phyloP scores from a whole-genome alignment of 2,329 filamentous ascomycete genomes.

The Calonectria pseudoreteaudii region DNA sequence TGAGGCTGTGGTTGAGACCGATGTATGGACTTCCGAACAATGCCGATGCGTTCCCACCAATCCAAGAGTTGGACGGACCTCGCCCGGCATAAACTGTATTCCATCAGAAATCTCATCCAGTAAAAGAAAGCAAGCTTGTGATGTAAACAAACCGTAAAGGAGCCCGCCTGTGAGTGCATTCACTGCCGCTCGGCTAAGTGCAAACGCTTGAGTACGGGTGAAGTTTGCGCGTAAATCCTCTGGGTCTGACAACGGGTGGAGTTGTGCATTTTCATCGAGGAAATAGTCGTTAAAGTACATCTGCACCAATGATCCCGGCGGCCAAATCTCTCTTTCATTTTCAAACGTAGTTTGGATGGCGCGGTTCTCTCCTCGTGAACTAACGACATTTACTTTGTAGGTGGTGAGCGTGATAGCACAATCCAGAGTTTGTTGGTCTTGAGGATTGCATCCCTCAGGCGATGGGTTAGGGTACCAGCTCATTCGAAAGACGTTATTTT shows the following conservation, averaged over 20 bases:
- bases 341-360: background rate
- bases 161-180: background rate
- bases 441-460: background rate
- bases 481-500: background rate
- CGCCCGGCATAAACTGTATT: background rate
- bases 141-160: background rate
- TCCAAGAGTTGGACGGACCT: background rate
- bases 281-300: background rate
- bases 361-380: background rate
- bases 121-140: background rate
- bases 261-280: background rate
- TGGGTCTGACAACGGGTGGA: background rate
- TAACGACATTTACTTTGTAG: background rate
- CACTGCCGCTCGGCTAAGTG: background rate
- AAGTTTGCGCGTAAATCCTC: background rate
- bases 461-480: background rate
- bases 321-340: background rate
- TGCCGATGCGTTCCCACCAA: background rate
- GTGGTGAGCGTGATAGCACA: background rate
- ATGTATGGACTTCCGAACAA: background rate
- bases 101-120: background rate
- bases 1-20: background rate
- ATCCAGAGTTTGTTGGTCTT: background rate
- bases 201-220: background rate
- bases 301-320: background rate